Evolutionary conservation across 768 basidiomycete genomes (phyloP).

Genomic region (Suillus fuscotomentosus): DNA sequence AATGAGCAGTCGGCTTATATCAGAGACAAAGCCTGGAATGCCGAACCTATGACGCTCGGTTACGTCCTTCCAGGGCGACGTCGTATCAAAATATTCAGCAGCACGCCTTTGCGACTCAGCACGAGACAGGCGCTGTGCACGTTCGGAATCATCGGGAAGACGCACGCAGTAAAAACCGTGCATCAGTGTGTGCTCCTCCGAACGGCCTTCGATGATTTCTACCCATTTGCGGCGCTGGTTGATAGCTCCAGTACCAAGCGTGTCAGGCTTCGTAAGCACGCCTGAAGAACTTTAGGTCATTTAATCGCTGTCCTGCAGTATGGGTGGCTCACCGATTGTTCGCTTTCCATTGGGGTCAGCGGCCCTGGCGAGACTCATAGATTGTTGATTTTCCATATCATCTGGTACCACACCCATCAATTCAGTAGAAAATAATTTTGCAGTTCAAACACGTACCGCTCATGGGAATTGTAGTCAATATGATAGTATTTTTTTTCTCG

Average conservation of each 20-base stretch:
- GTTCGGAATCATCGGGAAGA: slow-evolving; percentile 38
- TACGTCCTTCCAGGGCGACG: slow-evolving; percentile 36
- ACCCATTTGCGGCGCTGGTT: slow-evolving; percentile 40
- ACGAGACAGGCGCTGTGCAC: slow-evolving; percentile 28
- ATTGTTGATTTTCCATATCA: slow-evolving; percentile 60
- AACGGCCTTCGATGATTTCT: slow-evolving; percentile 39
- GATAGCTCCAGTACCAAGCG: slow-evolving; percentile 35
- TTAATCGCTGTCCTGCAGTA: not conserved
- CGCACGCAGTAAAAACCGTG: slow-evolving; percentile 46
- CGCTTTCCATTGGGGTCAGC: slow-evolving; percentile 46
- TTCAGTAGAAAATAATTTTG: not conserved
- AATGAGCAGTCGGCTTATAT: slow-evolving; percentile 35
- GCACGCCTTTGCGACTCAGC: slow-evolving; percentile 28
- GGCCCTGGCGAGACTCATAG: slow-evolving; percentile 44
- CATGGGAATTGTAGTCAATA: slow-evolving; percentile 54
- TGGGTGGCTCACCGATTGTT: slow-evolving; percentile 44
- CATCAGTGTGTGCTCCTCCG: slow-evolving; percentile 30
- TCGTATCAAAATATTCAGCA: slow-evolving; percentile 8
- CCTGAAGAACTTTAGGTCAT: slow-evolving; percentile 29
- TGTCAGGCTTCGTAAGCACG: slow-evolving; percentile 57
- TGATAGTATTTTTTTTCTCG: slow-evolving; percentile 45
- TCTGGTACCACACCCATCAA: slow-evolving; percentile 29
- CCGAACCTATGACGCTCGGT: slow-evolving; percentile 32
- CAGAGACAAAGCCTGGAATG: slow-evolving; percentile 31
- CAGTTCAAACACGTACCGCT: slow-evolving; percentile 34